These are phyloP conservation scores for Heliamphora exappendiculata DNA, from an alignment of 148 eudicot species.

Conservation along the genomic window DNA sequence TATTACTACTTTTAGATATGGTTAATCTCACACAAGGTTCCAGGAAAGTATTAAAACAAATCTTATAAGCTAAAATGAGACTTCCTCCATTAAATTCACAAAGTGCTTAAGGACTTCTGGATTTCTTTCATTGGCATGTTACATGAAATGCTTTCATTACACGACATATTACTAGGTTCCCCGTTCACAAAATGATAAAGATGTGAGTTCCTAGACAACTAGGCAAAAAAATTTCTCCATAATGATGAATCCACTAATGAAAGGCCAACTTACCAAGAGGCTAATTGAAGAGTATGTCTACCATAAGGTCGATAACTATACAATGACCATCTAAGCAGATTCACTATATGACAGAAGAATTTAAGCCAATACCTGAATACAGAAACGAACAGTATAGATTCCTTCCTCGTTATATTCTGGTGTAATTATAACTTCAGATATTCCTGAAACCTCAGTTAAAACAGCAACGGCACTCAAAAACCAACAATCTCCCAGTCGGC, in stretches of 20 bases:
- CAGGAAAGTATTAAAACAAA: neutral
- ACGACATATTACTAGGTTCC: neutral
- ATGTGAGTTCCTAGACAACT: neutral
- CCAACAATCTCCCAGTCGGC: conserved; percentile 98
- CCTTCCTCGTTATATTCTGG: conserved; percentile 94
- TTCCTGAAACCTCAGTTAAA: conserved; percentile 83
- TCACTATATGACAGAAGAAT: neutral
- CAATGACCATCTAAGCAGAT: neutral
- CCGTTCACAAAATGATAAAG: neutral
- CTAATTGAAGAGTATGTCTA: neutral
- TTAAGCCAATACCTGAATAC: conserved; percentile 64
- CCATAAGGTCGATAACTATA: neutral
- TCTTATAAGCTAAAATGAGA: neutral
- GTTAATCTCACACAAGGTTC: neutral
- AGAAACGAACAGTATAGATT: conserved; percentile 93
- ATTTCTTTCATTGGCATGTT: neutral
- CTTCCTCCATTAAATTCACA: neutral
- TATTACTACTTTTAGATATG: neutral
- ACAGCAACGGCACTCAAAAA: conserved; percentile 99
- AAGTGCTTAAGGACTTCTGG: neutral
- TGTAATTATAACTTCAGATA: conserved; percentile 93
- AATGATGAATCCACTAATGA: neutral
- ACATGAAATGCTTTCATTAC: neutral
- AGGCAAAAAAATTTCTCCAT: neutral
- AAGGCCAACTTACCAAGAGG: neutral